A percentile compares a stretch with the other conserved stretches of the same genome.
These are phyloP conservation scores for Arthroderma uncinatum DNA, from an alignment of 2,329 filamentous ascomycete genomes.

Conservation along the genomic window DNA sequence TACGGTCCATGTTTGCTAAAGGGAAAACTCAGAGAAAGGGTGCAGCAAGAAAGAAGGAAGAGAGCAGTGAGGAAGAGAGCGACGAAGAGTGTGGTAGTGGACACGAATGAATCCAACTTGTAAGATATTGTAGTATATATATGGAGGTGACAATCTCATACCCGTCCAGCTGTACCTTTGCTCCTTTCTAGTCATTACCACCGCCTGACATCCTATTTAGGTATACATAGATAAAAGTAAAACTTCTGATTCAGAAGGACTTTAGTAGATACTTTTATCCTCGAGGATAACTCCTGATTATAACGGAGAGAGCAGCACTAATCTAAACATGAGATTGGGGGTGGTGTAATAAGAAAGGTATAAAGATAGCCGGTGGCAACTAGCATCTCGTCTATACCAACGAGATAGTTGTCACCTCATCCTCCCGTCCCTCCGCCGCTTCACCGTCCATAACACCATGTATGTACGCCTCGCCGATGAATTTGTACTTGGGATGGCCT, in stretches of 20 bases:
- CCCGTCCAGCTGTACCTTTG: no score
- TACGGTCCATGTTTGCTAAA: conserved; percentile 23
- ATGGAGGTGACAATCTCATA: no score
- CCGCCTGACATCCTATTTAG: no score
- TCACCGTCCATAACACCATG: conserved; percentile 15
- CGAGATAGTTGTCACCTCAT: background rate
- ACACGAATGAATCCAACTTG: background rate
- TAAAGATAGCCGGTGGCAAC: no score
- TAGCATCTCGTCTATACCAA: background rate
- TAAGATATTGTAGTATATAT: background rate
- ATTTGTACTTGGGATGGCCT: background rate
- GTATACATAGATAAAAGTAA: no score
- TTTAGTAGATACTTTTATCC: no score
- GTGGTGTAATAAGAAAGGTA: no score
- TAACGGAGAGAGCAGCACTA: no score
- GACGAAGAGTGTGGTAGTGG: conserved; percentile 1
- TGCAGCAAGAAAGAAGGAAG: conserved; percentile 9
- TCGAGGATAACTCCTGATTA: no score
- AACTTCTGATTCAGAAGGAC: no score
- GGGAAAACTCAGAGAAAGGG: conserved; percentile 28
- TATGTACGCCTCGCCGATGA: conserved; percentile 15
- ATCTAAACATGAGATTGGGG: no score
- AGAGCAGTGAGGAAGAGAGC: conserved; percentile 8
- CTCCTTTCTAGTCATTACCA: no score
- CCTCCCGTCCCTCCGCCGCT: conserved; percentile 5